A percentile compares a stretch with the other conserved stretches of the same genome.
phyloP scores from a whole-genome alignment of 805 yeast species.

The Saccharomyces mikatae region DNA sequence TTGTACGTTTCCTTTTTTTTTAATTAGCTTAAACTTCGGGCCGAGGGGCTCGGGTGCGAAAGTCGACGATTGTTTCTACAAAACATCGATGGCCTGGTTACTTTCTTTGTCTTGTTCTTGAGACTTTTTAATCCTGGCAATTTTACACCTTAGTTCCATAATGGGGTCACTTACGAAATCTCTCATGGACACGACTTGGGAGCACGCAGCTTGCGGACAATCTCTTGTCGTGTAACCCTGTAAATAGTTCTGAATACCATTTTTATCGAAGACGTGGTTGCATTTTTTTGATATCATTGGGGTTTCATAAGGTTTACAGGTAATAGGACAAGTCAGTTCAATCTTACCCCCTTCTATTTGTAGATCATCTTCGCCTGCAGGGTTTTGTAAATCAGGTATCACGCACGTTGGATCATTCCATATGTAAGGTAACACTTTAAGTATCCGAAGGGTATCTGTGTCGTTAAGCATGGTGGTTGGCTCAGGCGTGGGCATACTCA shows the following conservation, averaged over 20 bases:
- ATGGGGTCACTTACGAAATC: conserved; percentile 43
- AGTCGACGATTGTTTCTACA: background rate
- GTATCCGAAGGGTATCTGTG: conserved; percentile 7
- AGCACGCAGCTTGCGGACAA: conserved; percentile 61
- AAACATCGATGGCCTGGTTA: background rate
- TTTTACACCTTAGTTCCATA: conserved; percentile 48
- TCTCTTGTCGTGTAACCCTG: conserved; percentile 14
- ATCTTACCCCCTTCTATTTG: conserved; percentile 63
- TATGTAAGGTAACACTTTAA: conserved; percentile 41
- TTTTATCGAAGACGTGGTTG: conserved; percentile 53
- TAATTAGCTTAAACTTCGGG: background rate
- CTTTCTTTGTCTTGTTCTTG: background rate
- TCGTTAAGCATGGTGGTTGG: background rate
- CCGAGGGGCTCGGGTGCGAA: background rate
- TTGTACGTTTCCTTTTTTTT: background rate
- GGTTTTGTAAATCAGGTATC: conserved; percentile 37
- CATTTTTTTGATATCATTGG: conserved; percentile 55
- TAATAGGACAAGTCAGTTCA: conserved; percentile 62
- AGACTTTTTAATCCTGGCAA: conserved; percentile 10
- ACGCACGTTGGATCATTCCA: conserved; percentile 54
- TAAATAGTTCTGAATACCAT: conserved; percentile 35
- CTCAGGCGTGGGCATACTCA: background rate
- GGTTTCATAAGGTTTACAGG: conserved; percentile 40
- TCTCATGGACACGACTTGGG: conserved; percentile 24
- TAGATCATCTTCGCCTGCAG: conserved; percentile 48